Evolutionary conservation across 2,329 filamentous ascomycete species (phyloP), one percentile per base, ranked within the genome.

Genomic region (Hymenoscyphus scutula): DNA sequence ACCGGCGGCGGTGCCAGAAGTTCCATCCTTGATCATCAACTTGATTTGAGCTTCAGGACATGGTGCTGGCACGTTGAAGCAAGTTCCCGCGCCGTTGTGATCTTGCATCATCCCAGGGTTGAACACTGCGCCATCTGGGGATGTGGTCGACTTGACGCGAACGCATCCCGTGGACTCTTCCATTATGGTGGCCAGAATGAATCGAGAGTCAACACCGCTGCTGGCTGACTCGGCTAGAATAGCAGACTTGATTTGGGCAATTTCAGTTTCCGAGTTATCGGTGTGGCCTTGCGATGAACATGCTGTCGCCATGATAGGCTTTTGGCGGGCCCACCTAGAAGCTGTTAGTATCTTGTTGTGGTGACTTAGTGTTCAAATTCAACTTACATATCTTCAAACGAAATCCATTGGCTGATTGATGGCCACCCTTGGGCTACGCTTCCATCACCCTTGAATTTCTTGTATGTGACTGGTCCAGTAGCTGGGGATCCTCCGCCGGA

Each of bases 21-120:
- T 70, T 53, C 77, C 77, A 61, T 79, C 76, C 13, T 64, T 59
- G 45, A 79, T 75, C 76, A 78, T 77, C n/a, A 60, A 53, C 1
- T 27, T 60, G 56, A 65, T 65, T 23, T 58, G 48, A 17, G 57
- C 17, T 19, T 58, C 19, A 4, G 63, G 63, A 45, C 63, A 65
- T n/a, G 60, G 58, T 2, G 34, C 55, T 15, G 58, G 32, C 2
- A 54, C 30, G 10, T 38, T 27, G 48, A 41, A 29, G 37, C 63
- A 65, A 54, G 38, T 58, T 25, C 32, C 54, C 17, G 53, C 27
- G 5, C 63, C 63, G 19, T 58, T 37, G 48, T 62, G 60, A 27
- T 65, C 64, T 58, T 72, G 70, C 70, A 72, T 72, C 11, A 72
- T 57, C n/a, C 70, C 70, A 4, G 58, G 58, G 38, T 67, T 64